phyloP scores from a whole-genome alignment of 1,284 basidiomycete genomes.

The Moesziomyces parantarcticus region DNA sequence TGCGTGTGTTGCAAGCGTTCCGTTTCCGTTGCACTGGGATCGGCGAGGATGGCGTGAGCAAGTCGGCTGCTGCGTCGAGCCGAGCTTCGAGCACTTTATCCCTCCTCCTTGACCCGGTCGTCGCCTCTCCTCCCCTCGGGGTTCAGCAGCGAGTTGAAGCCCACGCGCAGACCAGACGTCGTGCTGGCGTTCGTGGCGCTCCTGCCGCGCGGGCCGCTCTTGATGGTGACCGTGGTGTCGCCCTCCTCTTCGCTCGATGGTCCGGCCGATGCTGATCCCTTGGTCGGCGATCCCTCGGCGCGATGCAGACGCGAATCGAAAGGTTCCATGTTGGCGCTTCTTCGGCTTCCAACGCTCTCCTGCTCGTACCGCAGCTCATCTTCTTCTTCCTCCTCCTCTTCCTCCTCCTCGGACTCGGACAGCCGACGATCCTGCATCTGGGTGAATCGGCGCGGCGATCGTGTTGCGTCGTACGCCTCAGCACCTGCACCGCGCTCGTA shows the following conservation, averaged over 20 bases:
- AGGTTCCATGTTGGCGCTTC: constrained; percentile 2
- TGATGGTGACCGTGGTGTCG: constrained; percentile 38
- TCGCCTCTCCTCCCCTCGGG: constrained; percentile 19
- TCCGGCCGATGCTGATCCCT: constrained; percentile 7
- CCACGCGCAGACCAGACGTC: constrained; percentile 28
- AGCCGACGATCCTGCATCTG: constrained; percentile 41
- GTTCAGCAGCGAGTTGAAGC: constrained; percentile 40
- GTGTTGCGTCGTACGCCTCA: constrained; percentile 14
- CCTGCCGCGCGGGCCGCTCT: constrained; percentile 19
- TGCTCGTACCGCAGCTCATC: constrained; percentile 36
- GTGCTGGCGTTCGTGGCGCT: constrained; percentile 34
- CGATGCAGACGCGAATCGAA: constrained; percentile 5
- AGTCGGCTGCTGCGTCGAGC: background rate
- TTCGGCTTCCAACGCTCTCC: background rate
- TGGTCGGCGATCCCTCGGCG: constrained; percentile 3
- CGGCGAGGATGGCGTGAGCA: background rate
- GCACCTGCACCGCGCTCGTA: constrained; percentile 23
- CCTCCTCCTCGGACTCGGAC: constrained; percentile 34
- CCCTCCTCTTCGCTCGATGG: constrained; percentile 32
- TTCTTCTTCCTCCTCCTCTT: constrained; percentile 33
- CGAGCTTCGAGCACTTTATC: background rate
- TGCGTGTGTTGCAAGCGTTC: background rate
- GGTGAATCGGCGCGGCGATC: constrained; percentile 33
- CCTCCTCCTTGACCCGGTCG: constrained; percentile 24
- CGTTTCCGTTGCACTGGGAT: background rate